A percentile compares a stretch with the other conserved stretches of the same genome.
Evolutionary conservation across 441 rosid species (phyloP).

Genomic region (Francoa sonchifolia): DNA sequence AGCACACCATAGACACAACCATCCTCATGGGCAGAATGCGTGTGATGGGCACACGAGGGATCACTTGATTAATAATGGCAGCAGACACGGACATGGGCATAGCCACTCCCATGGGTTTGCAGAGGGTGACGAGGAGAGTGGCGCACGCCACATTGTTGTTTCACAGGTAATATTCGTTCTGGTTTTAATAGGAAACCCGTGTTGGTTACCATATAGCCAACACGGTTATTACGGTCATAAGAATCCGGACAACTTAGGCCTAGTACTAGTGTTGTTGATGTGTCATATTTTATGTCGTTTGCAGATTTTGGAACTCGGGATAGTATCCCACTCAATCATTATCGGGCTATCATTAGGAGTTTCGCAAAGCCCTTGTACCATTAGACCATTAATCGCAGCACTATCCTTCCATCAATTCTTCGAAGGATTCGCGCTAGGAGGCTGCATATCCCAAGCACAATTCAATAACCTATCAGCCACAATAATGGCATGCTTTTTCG

Average conservation of each 20-base stretch:
- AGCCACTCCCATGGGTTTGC: constrained; percentile 25
- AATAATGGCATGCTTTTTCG: constrained; percentile 73
- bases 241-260: too few relatives aligned
- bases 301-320: constrained; percentile 71
- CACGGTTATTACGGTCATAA: too few relatives aligned
- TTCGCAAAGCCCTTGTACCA: constrained; percentile 78
- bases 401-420: constrained; percentile 90
- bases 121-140: constrained; percentile 33
- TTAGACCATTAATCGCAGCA: constrained; percentile 73
- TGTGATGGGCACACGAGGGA: constrained; percentile 39
- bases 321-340: constrained; percentile 66
- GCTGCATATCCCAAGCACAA: constrained; percentile 80
- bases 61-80: constrained; percentile 13
- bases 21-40: constrained; percentile 44
- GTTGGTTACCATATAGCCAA: too few relatives aligned
- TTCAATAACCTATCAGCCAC: constrained; percentile 38
- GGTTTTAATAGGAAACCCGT: too few relatives aligned
- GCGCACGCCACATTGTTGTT: constrained; percentile 69
- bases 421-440: constrained; percentile 93
- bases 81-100: constrained; percentile 16
- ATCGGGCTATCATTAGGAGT: constrained; percentile 88
- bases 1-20: constrained; percentile 71
- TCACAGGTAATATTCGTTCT: constrained; percentile 44
- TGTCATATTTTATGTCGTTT: not conserved
- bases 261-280: not conserved